Evolutionary conservation across 1,284 basidiomycete species (phyloP), one percentile per base, ranked within the genome.

Genomic region (Tilletiaria anomala): DNA sequence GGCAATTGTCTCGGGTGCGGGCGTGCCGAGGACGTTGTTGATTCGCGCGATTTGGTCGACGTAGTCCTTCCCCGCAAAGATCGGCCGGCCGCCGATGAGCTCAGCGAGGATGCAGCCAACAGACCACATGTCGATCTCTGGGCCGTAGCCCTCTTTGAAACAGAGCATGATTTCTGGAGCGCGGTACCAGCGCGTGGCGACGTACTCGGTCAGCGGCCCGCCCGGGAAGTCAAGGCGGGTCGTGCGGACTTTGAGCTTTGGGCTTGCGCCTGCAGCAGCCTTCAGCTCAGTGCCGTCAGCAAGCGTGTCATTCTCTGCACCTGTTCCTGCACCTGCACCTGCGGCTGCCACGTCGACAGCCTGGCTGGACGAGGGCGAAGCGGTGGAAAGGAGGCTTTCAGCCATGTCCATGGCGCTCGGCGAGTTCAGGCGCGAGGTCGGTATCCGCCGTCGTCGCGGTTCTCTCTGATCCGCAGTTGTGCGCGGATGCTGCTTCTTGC

Each of bases 131-230:
- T 66, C 63, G 48, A 63, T 54, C 19, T 58, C 52, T n/a, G 55
- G 39, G 15, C 58, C 62, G 48, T 66, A 66, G 17, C 63, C 63
- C 14, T 53, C 52, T 15, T 49, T 45, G 51, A 56, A 63, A 41
- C 60, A 57, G n/a, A 66, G 58, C 61, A 66, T 63, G 42, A 63
- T 54, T 36, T 66, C 63, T 21, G 63, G 63, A 1, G 63, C 61
- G 4, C 63, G 55, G 45, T 66, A 65, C 63, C 61, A 66, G 32
- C 63, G 41, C 4, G 63, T 66, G 15, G 63, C 51, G 8, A 66
- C 63, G 43, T 66, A 66, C 23, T 57, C 60, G 19, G 63, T 66
- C 12, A 65, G n/a, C n/a, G n/a, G n/a, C n/a, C n/a, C n/a, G n/a
- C n/a, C n/a, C n/a, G n/a, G n/a, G n/a, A n/a, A n/a, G n/a, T n/a